phyloP scores from a whole-genome alignment of 148 eudicot species.

The Chenopodium berlandieri region DNA sequence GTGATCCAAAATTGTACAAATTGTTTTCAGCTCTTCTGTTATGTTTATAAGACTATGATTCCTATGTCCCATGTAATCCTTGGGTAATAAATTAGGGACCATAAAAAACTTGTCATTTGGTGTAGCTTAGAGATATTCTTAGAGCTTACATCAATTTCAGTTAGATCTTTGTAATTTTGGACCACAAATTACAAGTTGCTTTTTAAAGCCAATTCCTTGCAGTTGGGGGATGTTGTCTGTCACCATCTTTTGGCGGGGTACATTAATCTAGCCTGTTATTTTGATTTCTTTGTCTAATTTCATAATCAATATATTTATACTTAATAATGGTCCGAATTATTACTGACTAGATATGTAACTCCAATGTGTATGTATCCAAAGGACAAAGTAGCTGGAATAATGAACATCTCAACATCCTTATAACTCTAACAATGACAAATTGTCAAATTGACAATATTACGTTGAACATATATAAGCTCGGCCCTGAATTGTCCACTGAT shows the following conservation, averaged over 20 bases:
- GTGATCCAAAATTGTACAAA: background rate
- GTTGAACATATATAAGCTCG: too few species aligned
- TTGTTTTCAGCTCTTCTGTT: background rate
- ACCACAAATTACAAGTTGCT: background rate
- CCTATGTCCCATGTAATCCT: background rate
- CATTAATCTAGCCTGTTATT: background rate
- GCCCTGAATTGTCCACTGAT: too few species aligned
- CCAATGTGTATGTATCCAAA: too few species aligned
- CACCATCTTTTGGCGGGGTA: background rate
- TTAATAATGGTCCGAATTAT: too few species aligned
- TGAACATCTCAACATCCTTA: too few species aligned
- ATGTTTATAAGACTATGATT: background rate
- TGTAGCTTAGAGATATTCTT: background rate
- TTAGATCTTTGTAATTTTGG: background rate
- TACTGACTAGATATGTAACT: background rate
- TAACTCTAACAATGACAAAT: too few species aligned
- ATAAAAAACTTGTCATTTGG: background rate
- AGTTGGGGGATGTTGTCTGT: slow-evolving; percentile 4
- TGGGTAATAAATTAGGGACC: background rate
- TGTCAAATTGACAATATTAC: too few species aligned
- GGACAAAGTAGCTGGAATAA: too few species aligned
- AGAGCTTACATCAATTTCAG: background rate
- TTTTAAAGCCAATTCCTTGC: background rate
- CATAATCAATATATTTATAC: background rate
- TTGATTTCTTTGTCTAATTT: background rate